phyloP scores from a whole-genome alignment of 129 eudicot genomes.

The Arctium minus region DNA sequence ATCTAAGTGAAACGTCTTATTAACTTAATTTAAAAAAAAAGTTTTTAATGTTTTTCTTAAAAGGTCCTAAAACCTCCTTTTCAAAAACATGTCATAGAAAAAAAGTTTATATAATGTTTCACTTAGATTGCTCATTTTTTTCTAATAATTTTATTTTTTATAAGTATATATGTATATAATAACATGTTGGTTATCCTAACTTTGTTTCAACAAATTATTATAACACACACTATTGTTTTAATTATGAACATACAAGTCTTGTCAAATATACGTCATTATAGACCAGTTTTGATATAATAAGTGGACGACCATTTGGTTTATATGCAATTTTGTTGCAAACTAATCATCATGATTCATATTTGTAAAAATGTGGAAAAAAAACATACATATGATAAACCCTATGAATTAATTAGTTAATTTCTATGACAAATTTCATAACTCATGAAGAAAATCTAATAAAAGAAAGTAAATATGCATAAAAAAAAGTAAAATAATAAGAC shows the following conservation, averaged over 20 bases:
- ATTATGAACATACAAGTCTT: too few relatives aligned
- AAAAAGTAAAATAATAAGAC: too few relatives aligned
- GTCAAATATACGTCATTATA: neutral
- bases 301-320: too few relatives aligned
- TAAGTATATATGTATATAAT: too few relatives aligned
- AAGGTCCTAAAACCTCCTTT: too few relatives aligned
- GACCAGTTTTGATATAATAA: neutral
- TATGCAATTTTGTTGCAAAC: neutral
- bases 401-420: too few relatives aligned
- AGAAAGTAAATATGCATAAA: too few relatives aligned
- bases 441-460: neutral
- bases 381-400: neutral
- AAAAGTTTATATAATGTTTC: neutral
- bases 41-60: too few relatives aligned
- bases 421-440: neutral
- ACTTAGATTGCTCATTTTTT: neutral
- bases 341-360: neutral
- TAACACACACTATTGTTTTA: too few relatives aligned
- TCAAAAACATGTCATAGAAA: too few relatives aligned
- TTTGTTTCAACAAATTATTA: too few relatives aligned
- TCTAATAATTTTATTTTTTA: neutral
- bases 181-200: neutral
- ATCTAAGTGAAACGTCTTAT: neutral
- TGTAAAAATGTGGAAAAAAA: neutral
- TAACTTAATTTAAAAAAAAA: too few relatives aligned